phyloP scores from a whole-genome alignment of 73 alveolate species.

The Diophrys sp. region DNA sequence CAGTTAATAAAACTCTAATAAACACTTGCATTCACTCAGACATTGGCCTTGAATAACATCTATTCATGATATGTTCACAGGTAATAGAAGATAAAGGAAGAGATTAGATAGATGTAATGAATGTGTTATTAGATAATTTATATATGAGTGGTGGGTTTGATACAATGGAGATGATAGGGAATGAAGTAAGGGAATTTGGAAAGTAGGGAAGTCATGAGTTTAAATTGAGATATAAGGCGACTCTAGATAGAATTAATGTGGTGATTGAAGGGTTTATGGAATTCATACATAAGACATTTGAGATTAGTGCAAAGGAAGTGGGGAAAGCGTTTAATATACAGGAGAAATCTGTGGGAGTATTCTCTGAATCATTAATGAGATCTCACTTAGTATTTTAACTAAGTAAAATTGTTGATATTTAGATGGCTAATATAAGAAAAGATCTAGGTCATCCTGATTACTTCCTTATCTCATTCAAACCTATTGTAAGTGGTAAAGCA shows the following conservation, averaged over 20 bases:
- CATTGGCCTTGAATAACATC: background rate
- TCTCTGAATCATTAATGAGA: constrained; percentile 83
- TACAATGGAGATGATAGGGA: background rate
- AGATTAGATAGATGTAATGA: background rate
- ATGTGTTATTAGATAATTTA: background rate
- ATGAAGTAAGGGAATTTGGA: constrained; percentile 18
- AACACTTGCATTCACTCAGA: background rate
- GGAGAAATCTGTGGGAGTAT: constrained; percentile 67
- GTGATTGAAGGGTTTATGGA: constrained; percentile 15
- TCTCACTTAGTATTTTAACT: constrained; percentile 80
- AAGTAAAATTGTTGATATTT: constrained; percentile 66
- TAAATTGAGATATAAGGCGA: constrained; percentile 25
- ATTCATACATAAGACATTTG: constrained; percentile 25
- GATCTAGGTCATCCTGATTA: constrained; percentile 69
- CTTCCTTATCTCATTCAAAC: constrained; percentile 46
- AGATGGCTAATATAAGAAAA: constrained; percentile 54
- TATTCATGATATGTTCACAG: background rate
- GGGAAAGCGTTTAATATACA: constrained; percentile 70
- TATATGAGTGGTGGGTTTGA: no score
- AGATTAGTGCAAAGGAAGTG: constrained; percentile 61
- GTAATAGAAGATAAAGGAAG: background rate
- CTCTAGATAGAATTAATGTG: constrained; percentile 26
- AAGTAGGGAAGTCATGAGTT: background rate
- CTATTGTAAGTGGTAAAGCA: constrained; percentile 43
- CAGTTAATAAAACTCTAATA: background rate